Evolutionary conservation across 2,329 filamentous ascomycete species (phyloP).

Genomic region (Venturia aucupariae): DNA sequence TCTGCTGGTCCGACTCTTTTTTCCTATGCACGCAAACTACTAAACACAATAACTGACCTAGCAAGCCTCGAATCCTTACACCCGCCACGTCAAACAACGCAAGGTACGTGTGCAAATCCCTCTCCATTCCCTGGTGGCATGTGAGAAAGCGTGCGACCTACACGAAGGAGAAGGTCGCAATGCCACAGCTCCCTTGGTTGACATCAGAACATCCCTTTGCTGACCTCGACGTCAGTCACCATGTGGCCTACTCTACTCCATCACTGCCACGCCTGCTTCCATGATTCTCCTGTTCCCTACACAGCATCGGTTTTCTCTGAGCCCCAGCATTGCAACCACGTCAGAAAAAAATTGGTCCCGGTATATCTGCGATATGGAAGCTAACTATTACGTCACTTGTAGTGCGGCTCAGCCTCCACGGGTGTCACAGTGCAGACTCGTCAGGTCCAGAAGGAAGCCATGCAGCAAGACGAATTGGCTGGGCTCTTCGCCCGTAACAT

Average conservation of each 20-base stretch:
- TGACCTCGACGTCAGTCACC: background rate
- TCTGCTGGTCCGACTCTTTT: conserved; percentile 7
- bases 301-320: conserved; percentile 35
- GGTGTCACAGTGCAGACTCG: conserved; percentile 34
- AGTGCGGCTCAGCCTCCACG: conserved; percentile 34
- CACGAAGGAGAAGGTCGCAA: background rate
- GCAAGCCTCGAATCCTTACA: background rate
- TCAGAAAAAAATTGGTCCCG: conserved; percentile 26
- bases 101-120: background rate
- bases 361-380: conserved; percentile 14
- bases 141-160: background rate
- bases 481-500: conserved; percentile 69
- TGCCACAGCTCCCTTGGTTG: background rate
- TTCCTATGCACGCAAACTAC: conserved; percentile 18
- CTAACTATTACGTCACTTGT: conserved; percentile 27
- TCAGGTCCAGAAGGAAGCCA: conserved; percentile 38
- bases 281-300: conserved; percentile 32
- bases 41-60: conserved; percentile 31
- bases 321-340: conserved; percentile 36
- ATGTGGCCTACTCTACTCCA: conserved; percentile 32
- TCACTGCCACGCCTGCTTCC: conserved; percentile 29
- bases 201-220: background rate
- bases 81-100: background rate
- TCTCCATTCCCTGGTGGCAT: background rate
- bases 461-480: conserved; percentile 74